These are phyloP conservation scores for Xanthoconium stramineum DNA, from an alignment of 768 basidiomycete species.

Conservation along the genomic window DNA sequence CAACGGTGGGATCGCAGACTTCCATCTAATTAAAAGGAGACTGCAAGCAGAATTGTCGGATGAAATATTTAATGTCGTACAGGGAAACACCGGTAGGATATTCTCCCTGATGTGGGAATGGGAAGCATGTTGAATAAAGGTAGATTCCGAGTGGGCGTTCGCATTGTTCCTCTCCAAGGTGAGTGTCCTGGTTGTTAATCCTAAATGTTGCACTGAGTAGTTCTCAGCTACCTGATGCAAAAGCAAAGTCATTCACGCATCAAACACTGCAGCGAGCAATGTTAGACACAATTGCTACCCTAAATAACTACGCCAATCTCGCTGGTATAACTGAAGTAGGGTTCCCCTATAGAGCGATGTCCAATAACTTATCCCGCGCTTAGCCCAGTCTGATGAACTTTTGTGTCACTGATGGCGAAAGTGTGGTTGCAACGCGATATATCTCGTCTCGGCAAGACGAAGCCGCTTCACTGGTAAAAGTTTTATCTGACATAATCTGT, in stretches of 20 bases:
- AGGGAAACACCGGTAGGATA: slow-evolving; percentile 83
- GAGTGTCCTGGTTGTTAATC: background rate
- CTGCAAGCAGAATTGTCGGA: slow-evolving; percentile 78
- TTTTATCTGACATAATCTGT: background rate
- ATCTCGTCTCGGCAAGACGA: slow-evolving; percentile 90
- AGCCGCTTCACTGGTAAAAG: slow-evolving; percentile 79
- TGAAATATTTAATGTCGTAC: slow-evolving; percentile 79
- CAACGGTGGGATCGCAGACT: slow-evolving; percentile 91
- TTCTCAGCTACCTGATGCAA: slow-evolving; percentile 71
- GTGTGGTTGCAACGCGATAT: slow-evolving; percentile 91
- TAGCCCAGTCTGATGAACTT: slow-evolving; percentile 93
- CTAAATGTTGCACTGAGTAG: slow-evolving; percentile 5
- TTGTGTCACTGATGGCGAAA: slow-evolving; percentile 93
- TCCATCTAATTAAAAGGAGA: slow-evolving; percentile 73
- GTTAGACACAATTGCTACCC: slow-evolving; percentile 77
- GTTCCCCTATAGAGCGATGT: background rate
- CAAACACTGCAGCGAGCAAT: slow-evolving; percentile 76
- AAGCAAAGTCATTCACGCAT: slow-evolving; percentile 72
- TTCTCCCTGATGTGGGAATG: background rate
- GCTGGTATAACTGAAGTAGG: slow-evolving; percentile 69
- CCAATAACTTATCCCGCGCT: background rate
- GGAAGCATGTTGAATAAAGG: background rate
- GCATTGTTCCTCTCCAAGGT: slow-evolving; percentile 87
- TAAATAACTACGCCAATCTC: slow-evolving; percentile 75
- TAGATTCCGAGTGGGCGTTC: slow-evolving; percentile 98